These are phyloP conservation scores for Raddia distichophylla DNA, from an alignment of 176 grass and related monocot genomes.

Conservation along the genomic window DNA sequence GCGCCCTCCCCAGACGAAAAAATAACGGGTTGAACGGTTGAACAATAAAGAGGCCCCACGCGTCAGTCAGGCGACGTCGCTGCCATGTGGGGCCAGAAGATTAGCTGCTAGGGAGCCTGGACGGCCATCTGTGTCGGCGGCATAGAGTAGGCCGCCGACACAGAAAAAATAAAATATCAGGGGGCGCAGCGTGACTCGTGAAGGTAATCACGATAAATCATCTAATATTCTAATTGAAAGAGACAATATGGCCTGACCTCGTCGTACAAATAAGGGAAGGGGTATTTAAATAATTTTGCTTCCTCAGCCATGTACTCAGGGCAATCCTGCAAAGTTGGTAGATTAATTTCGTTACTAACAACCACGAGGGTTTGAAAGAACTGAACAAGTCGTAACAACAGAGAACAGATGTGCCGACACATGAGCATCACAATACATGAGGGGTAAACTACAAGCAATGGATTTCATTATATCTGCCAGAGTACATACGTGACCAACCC, in stretches of 20 bases:
- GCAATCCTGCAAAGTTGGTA: slow-evolving; percentile 62
- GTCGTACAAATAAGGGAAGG: slow-evolving; percentile 90
- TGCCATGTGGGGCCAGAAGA: too few relatives aligned
- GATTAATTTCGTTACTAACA: not conserved
- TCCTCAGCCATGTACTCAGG: slow-evolving; percentile 82
- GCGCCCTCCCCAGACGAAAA: too few relatives aligned
- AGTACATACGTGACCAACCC: too few relatives aligned
- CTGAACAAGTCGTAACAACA: not conserved
- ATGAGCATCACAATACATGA: not conserved
- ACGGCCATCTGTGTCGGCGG: too few relatives aligned
- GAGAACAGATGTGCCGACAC: not conserved
- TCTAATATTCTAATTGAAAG: not conserved
- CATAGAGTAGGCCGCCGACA: too few relatives aligned
- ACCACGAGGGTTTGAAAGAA: not conserved
- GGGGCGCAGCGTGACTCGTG: too few relatives aligned
- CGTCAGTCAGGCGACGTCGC: too few relatives aligned
- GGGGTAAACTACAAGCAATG: not conserved
- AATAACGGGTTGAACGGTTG: too few relatives aligned
- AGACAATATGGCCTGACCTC: slow-evolving; percentile 46
- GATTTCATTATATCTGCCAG: not conserved
- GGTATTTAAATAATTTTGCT: slow-evolving; percentile 74
- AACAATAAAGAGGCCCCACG: too few relatives aligned
- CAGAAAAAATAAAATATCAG: too few relatives aligned
- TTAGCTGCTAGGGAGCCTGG: too few relatives aligned
- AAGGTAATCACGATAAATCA: not conserved